Conservation (phyloP, 495 filamentous ascomycete species). For the Neurospora sp. region DNA sequence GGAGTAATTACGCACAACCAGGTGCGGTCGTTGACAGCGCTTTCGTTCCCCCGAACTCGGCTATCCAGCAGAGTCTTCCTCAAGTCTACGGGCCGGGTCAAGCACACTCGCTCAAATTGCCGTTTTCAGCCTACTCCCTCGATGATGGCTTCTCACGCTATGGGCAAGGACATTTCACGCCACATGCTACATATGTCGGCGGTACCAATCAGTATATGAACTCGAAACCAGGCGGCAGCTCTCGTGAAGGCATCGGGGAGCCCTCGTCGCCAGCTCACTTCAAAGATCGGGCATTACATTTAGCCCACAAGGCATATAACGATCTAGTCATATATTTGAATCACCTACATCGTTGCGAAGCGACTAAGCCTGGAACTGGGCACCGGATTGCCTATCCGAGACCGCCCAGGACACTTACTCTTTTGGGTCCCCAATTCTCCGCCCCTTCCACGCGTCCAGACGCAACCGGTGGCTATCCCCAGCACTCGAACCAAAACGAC, state of each 20-base stretch:
- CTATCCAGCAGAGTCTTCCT: constrained; percentile 13
- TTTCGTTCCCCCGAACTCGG: constrained; percentile 21
- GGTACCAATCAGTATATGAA: constrained; percentile 12
- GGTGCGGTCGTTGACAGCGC: constrained; percentile 24
- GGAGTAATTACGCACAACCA: constrained; percentile 22
- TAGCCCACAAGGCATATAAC: constrained; percentile 81
- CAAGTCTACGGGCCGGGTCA: constrained; percentile 18
- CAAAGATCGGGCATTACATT: constrained; percentile 71
- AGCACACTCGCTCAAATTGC: constrained; percentile 15
- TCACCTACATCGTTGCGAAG: constrained; percentile 31
- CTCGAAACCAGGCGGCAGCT: constrained; percentile 1
- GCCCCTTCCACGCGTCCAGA: constrained; percentile 4
- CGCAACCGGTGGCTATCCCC: constrained; percentile 8
- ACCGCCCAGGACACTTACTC: constrained; percentile 25
- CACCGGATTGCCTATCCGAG: constrained; percentile 37
- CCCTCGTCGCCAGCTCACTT: constrained; percentile 45
- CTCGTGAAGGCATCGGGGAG: constrained; percentile 4
- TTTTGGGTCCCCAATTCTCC: background rate
- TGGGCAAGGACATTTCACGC: constrained; percentile 7
- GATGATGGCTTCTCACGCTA: constrained; percentile 24
- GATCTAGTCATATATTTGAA: constrained; percentile 73
- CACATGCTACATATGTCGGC: constrained; percentile 11
- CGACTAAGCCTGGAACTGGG: constrained; percentile 13
- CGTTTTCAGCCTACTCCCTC: constrained; percentile 17
- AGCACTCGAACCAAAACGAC: constrained; percentile 17